Evolutionary conservation across 306 rosid genomes (phyloP), one percentile per base, ranked within the genome.

Genomic region (Luffa aegyptiaca): DNA sequence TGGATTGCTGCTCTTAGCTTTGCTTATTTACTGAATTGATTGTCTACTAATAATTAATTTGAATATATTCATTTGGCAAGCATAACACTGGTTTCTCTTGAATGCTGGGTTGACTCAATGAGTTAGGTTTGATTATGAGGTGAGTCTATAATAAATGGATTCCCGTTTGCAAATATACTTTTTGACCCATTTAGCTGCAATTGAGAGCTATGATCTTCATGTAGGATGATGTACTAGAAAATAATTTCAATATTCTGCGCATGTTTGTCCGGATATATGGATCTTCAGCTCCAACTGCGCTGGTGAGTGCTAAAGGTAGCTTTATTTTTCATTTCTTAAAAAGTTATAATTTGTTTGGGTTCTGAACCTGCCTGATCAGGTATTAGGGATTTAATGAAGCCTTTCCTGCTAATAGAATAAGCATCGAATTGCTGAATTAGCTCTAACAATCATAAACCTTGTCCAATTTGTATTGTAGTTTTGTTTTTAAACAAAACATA

Each of bases 111-210:
- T 84, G 85, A 79, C 62, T 36, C 80, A 74, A 33, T 81, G 81
- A 80, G 81, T 85, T 87, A 94, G 98, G 91, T 92, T 90, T 88
- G 98, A 94, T 89, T 92, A 94, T 44, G 98, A 94, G 95, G 98
- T 90, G 83, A 87, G 87, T 79, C 83, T 80, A 58, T 21, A 16
- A 18, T 26, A 81, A 75, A 71, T 20, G 48, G 66, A 58, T 77
- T 62, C 62, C 75, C 10, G 2, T 16, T 65, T 10, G 12, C 51
- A 5, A 45, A 26, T 14, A 46, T 35, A 62, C 31, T 31, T 61
- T 31, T 16, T 44, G 39, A 13, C 45, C 31, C 13, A 16, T 57
- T 42, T 63, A 37, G 41, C 68, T 46, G 57, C 46, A 41, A 42
- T 8, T 63, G 31, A 63, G 18, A 26, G 48, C 20, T 62, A 63